Base-by-base conservation (phyloP, 805 yeast species). In the Yarrowia sp. region DNA sequence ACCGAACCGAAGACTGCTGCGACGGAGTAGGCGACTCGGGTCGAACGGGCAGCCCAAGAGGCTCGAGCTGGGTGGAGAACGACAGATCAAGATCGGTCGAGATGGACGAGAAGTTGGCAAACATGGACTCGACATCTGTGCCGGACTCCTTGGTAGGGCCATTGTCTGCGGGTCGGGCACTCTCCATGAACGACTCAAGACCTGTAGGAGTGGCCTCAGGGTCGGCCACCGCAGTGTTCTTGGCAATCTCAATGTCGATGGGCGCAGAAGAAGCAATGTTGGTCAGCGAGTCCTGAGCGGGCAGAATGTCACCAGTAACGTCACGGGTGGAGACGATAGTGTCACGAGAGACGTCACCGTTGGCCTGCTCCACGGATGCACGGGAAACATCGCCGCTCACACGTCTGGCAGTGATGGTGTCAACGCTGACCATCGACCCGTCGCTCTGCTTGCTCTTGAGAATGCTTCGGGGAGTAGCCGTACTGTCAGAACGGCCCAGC, bases 401-500 rank as follows among this genome's bases (percentile, higher is more conserved):
- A 16, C 30, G 30, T 19, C 19, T 11, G 43, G 22, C 36, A 7
- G 51, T 58, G 14, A 58, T 21, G 7, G 51, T 43, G 7, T 58
- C 63, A 8, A 40, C 51, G 10, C 32, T 21, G 1, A 12, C 41
- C 63, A 43, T 41, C 12, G 63, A 58, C 2, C 63, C 51, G 7
- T 43, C 51, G n/a, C 41, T 30, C 63, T 43, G 49, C 40, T 48
- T 48, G 26, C 36, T 35, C 66, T 68, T 68, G 56, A 69, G 66
- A 58, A 69, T 69, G 17, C 68, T 49, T 65, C 67, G 61, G 2
- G 67, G 63, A 7, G 64, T 36, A 12, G 66, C 46, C 1, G 49
- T 48, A 19, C 44, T 44, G 38, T 48, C 41, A 26, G 54, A 38
- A 26, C 64, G 46, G 21, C 63, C 51, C 21, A 58, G 41, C 6